These are phyloP conservation scores for Paralagenidium karlingii DNA, from an alignment of 352 stramenopile species.

Conservation along the genomic window DNA sequence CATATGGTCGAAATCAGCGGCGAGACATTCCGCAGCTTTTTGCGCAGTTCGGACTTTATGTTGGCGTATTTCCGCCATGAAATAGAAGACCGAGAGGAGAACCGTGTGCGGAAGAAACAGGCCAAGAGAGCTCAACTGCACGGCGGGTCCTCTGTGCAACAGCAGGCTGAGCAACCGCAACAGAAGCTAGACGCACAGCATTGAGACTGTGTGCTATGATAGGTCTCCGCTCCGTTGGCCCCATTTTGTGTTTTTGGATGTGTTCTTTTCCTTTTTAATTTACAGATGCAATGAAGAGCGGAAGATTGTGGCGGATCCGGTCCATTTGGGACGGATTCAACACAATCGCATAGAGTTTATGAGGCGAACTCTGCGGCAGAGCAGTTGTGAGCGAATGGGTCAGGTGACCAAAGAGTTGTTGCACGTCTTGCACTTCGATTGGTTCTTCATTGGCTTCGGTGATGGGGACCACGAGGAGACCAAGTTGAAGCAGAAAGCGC, in stretches of 20 bases:
- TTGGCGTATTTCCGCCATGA: constrained; percentile 65
- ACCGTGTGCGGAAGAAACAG: constrained; percentile 14
- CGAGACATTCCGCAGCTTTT: constrained; percentile 72
- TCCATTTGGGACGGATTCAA: constrained; percentile 21
- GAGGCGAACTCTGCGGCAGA: constrained; percentile 19
- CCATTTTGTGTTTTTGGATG: not conserved
- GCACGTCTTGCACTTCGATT: constrained; percentile 6
- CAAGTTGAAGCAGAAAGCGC: constrained; percentile 37
- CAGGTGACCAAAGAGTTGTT: constrained; percentile 26
- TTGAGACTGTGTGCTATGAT: no score
- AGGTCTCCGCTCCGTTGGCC: no score
- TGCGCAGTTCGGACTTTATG: constrained; percentile 76
- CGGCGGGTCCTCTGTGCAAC: constrained; percentile 5
- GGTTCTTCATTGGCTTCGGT: constrained; percentile 2
- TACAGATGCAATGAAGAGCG: constrained; percentile 8
- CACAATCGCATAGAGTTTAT: constrained; percentile 31
- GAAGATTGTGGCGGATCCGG: constrained; percentile 19
- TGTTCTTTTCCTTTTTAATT: constrained; percentile 10
- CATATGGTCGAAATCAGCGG: constrained; percentile 69
- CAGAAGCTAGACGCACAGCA: no score
- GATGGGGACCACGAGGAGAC: constrained; percentile 28
- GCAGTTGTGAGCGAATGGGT: constrained; percentile 27
- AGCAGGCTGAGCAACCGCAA: no score
- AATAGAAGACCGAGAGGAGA: constrained; percentile 48
- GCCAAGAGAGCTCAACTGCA: constrained; percentile 11